phyloP scores from a whole-genome alignment of 2,329 filamentous ascomycete genomes.

The Colletotrichum sansevieriae region DNA sequence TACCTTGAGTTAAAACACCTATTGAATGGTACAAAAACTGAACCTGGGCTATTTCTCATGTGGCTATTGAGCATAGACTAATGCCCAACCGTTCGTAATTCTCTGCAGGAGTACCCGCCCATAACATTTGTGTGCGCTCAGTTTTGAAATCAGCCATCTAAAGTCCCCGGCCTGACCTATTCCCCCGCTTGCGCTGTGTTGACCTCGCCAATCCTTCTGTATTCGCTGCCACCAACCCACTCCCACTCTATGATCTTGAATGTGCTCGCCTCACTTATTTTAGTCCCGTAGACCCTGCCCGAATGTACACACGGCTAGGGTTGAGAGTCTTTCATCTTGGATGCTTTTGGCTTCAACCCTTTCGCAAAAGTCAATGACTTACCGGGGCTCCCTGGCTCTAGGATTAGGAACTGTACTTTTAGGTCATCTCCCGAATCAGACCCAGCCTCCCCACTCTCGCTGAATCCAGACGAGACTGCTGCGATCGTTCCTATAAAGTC shows the following conservation, averaged over 20 bases:
- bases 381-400: neutral
- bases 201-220: neutral
- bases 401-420: neutral
- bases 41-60: too few species aligned
- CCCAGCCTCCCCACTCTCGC: neutral
- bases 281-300: neutral
- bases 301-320: neutral
- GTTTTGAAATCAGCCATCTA: too few species aligned
- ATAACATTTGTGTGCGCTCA: too few species aligned
- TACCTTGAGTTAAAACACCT: too few species aligned
- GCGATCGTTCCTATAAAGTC: neutral
- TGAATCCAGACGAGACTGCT: neutral
- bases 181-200: too few species aligned
- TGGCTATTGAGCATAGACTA: too few species aligned
- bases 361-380: neutral
- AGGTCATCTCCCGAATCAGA: neutral
- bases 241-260: neutral
- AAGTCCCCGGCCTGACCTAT: neutral
- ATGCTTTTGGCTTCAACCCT: neutral
- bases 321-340: rapidly evolving
- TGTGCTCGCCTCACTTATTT: neutral
- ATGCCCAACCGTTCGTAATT: too few species aligned
- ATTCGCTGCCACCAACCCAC: neutral
- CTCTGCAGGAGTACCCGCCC: too few species aligned
- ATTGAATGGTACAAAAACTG: too few species aligned